Evolutionary conservation across 495 filamentous ascomycete genomes (phyloP).

Genomic region (Penicillium canariense): DNA sequence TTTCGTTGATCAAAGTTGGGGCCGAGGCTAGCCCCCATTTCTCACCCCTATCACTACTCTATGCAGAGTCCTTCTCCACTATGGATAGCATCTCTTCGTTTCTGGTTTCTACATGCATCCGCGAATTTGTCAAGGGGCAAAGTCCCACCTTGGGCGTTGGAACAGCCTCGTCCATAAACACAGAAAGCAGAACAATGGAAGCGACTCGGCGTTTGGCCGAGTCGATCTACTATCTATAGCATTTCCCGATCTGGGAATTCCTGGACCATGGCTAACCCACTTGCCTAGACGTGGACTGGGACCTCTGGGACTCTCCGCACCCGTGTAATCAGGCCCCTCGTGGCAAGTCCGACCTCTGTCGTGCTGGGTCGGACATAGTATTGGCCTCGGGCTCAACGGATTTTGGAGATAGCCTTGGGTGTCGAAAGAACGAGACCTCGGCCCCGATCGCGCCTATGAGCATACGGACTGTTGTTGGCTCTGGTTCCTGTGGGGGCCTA

Average conservation of each 20-base stretch:
- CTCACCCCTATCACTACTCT: background rate
- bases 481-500: too few species aligned
- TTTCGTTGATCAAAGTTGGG: background rate
- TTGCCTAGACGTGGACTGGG: background rate
- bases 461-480: too few species aligned
- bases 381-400: slow-evolving; percentile 1
- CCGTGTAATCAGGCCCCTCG: background rate
- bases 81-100: background rate
- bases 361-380: too few species aligned
- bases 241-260: background rate
- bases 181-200: background rate
- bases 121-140: background rate
- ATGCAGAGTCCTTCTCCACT: too few species aligned
- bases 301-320: background rate
- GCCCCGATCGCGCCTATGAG: too few species aligned
- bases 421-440: background rate
- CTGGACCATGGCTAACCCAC: background rate
- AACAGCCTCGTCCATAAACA: background rate
- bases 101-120: background rate
- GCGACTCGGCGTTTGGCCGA: background rate
- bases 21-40: background rate
- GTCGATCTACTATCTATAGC: background rate
- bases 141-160: background rate
- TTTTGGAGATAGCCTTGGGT: slow-evolving; percentile 1
- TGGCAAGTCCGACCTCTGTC: background rate